Conservation (phyloP, 2,329 filamentous ascomycete genomes). For the Trichoderma pleuroti region DNA sequence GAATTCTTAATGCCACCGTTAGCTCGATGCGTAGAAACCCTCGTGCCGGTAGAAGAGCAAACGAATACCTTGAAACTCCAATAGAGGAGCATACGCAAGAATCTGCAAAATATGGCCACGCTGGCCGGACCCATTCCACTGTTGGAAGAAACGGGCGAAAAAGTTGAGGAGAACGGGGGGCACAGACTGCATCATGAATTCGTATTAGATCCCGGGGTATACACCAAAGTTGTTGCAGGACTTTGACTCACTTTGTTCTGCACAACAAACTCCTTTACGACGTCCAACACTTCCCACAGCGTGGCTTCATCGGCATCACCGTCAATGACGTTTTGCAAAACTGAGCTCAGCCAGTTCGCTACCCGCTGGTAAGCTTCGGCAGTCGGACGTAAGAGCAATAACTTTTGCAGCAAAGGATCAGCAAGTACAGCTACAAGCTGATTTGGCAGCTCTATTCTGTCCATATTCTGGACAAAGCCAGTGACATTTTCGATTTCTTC, state of each 20-base stretch:
- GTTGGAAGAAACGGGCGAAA: constrained; percentile 49
- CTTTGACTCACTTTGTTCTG: constrained; percentile 49
- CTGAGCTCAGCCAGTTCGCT: constrained; percentile 56
- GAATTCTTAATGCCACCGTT: constrained; percentile 41
- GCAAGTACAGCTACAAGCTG: constrained; percentile 74
- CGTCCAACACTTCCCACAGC: constrained; percentile 52
- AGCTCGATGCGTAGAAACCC: background rate
- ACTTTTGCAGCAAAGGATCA: constrained; percentile 75
- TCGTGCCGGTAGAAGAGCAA: background rate
- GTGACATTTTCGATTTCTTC: constrained; percentile 74
- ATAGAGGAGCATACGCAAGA: constrained; percentile 52
- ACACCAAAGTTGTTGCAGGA: background rate
- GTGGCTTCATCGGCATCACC: constrained; percentile 48
- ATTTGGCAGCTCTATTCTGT: constrained; percentile 76
- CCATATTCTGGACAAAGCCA: constrained; percentile 67
- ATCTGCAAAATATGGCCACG: constrained; percentile 55
- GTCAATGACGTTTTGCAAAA: constrained; percentile 52
- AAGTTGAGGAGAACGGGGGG: constrained; percentile 49
- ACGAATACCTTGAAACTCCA: constrained; percentile 52
- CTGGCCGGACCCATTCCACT: constrained; percentile 61
- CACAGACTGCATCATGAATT: constrained; percentile 37
- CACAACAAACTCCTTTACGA: constrained; percentile 53
- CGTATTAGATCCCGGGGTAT: background rate
- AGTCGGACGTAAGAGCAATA: constrained; percentile 62
- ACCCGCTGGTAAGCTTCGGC: constrained; percentile 50